A percentile compares a stretch with the other conserved stretches of the same genome.
Evolutionary conservation across 1,139 yeast genomes (phyloP).

Genomic region (Saccharomyces hybrid): DNA sequence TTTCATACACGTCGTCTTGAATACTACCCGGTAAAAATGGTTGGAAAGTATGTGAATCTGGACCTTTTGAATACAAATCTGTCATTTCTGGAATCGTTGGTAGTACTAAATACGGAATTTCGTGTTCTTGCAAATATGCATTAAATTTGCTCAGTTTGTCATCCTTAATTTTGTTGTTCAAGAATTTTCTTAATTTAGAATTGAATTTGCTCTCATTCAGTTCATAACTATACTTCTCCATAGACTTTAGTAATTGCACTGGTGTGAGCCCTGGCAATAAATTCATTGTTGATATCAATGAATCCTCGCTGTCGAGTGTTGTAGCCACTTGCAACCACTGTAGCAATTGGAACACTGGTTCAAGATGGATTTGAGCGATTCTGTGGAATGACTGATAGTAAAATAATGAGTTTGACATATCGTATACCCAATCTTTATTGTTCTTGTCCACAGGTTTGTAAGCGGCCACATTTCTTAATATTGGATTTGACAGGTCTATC

Average conservation of each 20-base stretch:
- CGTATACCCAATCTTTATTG: conserved; percentile 18
- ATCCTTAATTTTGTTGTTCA: conserved; percentile 29
- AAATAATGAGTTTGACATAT: conserved; percentile 37
- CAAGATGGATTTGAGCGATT: conserved; percentile 58
- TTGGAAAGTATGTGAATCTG: conserved; percentile 40
- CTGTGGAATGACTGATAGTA: conserved; percentile 49
- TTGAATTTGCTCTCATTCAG: conserved; percentile 62
- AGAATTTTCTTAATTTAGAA: conserved; percentile 33
- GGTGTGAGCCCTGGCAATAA: conserved; percentile 58
- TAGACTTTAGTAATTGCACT: conserved; percentile 59
- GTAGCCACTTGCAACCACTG: conserved; percentile 91
- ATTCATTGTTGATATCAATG: conserved; percentile 48
- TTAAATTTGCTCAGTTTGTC: conserved; percentile 9
- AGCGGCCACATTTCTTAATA: conserved; percentile 22
- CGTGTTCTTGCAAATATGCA: conserved; percentile 21
- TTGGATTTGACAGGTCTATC: conserved; percentile 20
- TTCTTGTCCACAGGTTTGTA: conserved; percentile 17
- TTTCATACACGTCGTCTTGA: conserved; percentile 56
- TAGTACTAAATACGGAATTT: conserved; percentile 35
- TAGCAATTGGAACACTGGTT: conserved; percentile 68
- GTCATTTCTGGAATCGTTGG: conserved; percentile 56
- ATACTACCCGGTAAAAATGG: conserved; percentile 56
- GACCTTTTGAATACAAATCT: conserved; percentile 53
- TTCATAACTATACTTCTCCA: conserved; percentile 77
- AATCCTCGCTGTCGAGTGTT: conserved; percentile 46